Conservation (phyloP, 208 protist genomes). For the Leptomonas seymouri region DNA sequence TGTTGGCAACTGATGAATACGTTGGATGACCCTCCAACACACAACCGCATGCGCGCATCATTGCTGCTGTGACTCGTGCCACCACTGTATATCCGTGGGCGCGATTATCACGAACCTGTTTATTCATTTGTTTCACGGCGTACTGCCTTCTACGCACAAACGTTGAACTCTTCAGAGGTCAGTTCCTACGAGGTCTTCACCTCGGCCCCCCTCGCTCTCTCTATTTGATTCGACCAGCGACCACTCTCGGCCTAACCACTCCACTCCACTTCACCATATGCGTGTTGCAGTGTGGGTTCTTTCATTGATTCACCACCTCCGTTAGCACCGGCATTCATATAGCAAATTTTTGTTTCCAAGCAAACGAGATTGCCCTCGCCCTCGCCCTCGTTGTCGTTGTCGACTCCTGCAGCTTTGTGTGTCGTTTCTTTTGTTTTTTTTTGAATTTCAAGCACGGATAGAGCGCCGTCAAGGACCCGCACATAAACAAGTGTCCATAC, state of each 20-base stretch:
- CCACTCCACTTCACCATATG: no score
- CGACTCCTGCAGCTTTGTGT: background rate
- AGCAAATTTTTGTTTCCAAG: no score
- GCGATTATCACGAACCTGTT: background rate
- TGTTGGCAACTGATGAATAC: no score
- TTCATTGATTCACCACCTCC: no score
- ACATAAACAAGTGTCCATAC: constrained; percentile 10
- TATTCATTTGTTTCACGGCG: no score
- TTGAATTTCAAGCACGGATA: constrained; percentile 8
- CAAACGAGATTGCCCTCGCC: constrained; percentile 5
- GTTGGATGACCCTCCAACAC: no score
- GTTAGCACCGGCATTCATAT: constrained; percentile 12
- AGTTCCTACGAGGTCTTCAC: constrained; percentile 40
- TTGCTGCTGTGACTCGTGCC: no score
- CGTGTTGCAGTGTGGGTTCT: no score
- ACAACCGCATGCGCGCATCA: no score
- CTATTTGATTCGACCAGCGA: background rate
- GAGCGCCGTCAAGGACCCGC: background rate
- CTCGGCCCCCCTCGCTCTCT: constrained; percentile 18
- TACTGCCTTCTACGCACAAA: background rate
- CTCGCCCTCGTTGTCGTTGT: background rate
- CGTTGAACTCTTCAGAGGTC: background rate
- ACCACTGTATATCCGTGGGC: no score
- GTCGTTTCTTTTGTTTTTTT: background rate
- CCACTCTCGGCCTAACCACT: no score